These are phyloP conservation scores for Lasiosphaeria hispida DNA, from an alignment of 495 filamentous ascomycete genomes.

Conservation along the genomic window DNA sequence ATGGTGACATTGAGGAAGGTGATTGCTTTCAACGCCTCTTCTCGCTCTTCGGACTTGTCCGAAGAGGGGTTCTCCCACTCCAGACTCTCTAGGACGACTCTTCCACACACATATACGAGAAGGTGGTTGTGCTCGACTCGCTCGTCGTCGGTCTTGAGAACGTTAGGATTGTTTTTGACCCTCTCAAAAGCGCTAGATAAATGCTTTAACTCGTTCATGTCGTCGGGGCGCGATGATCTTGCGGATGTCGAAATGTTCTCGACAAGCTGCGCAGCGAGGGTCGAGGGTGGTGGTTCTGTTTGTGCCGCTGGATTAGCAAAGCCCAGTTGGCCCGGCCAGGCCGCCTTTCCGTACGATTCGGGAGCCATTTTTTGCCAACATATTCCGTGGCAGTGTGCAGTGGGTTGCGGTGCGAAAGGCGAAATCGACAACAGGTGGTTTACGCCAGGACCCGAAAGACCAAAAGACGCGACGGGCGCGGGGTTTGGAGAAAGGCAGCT, in stretches of 20 bases:
- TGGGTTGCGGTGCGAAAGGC: background rate
- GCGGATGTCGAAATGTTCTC: slow-evolving; percentile 48
- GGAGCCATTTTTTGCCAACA: slow-evolving; percentile 25
- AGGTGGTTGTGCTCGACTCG: slow-evolving; percentile 73
- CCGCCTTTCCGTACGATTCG: slow-evolving; percentile 19
- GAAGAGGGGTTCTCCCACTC: slow-evolving; percentile 61
- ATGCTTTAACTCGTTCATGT: slow-evolving; percentile 42
- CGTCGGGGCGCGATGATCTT: slow-evolving; percentile 40
- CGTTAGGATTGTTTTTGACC: slow-evolving; percentile 39
- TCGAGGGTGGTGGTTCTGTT: slow-evolving; percentile 57
- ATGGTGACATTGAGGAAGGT: slow-evolving; percentile 64
- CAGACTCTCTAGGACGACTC: slow-evolving; percentile 71
- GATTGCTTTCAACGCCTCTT: slow-evolving; percentile 68
- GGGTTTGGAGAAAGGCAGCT: too few relatives aligned
- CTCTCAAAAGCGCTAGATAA: slow-evolving; percentile 40
- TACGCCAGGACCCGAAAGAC: too few relatives aligned
- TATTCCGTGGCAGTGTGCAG: background rate
- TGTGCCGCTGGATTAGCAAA: background rate
- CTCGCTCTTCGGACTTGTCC: slow-evolving; percentile 47
- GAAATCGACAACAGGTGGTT: background rate
- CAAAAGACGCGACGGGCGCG: too few relatives aligned
- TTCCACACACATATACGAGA: slow-evolving; percentile 77
- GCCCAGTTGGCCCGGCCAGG: slow-evolving; percentile 14
- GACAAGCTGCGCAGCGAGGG: slow-evolving; percentile 65
- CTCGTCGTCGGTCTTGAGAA: slow-evolving; percentile 54